These are phyloP conservation scores for Grigorovia humatica DNA, from an alignment of 805 yeast genomes.

Conservation along the genomic window DNA sequence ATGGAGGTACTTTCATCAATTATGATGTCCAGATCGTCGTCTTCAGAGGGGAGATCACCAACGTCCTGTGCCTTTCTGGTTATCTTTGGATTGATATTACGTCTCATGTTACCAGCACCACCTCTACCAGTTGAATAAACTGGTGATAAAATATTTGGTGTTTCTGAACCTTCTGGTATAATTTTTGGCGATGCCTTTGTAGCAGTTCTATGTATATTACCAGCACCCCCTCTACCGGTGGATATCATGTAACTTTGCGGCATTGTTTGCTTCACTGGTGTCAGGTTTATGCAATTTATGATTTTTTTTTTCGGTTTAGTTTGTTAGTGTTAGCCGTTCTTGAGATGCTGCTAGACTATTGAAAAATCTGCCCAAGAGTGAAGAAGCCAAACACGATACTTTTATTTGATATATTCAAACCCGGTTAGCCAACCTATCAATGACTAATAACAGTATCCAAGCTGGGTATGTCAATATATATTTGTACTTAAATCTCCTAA, in stretches of 20 bases:
- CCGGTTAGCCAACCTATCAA: too few relatives aligned
- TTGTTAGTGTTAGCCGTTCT: too few relatives aligned
- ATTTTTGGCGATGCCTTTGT: constrained; percentile 43
- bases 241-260: constrained; percentile 23
- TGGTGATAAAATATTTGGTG: constrained; percentile 47
- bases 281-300: neutral
- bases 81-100: constrained; percentile 46
- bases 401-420: too few relatives aligned
- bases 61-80: constrained; percentile 62
- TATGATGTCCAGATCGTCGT: neutral
- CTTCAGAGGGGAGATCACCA: neutral
- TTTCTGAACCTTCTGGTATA: constrained; percentile 48
- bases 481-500: too few relatives aligned
- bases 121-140: constrained; percentile 68
- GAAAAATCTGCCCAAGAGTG: too few relatives aligned
- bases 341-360: too few relatives aligned
- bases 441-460: too few relatives aligned
- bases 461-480: too few relatives aligned
- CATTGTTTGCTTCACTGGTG: neutral
- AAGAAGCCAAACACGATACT: too few relatives aligned
- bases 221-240: constrained; percentile 78
- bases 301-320: neutral
- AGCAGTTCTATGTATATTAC: constrained; percentile 43
- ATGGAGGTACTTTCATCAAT: neutral
- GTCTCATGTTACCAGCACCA: constrained; percentile 67